These are phyloP conservation scores for Leishmania mexicana DNA, from an alignment of 208 protist genomes.

Conservation along the genomic window DNA sequence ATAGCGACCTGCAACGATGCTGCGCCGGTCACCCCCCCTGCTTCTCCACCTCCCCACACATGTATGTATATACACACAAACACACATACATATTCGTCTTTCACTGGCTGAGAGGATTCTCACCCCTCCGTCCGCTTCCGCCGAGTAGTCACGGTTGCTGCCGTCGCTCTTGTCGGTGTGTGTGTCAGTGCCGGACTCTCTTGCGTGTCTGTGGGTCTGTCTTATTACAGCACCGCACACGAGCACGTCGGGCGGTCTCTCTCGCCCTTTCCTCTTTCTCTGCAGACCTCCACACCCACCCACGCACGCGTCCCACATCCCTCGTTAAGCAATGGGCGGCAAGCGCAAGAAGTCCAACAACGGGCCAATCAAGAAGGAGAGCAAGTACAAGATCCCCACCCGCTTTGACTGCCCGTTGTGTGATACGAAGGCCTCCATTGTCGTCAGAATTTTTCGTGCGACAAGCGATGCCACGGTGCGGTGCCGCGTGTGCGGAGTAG, in stretches of 20 bases:
- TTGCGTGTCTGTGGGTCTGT: neutral
- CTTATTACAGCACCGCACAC: neutral
- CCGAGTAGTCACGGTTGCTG: neutral
- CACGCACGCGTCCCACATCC: neutral
- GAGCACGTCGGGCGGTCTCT: neutral
- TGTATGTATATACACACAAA: neutral
- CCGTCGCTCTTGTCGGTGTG: neutral
- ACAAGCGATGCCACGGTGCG: conserved; percentile 59
- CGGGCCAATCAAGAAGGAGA: conserved; percentile 89
- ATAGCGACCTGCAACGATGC: neutral
- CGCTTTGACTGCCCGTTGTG: conserved; percentile 91
- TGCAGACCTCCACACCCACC: neutral
- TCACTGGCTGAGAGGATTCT: neutral
- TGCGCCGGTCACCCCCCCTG: neutral
- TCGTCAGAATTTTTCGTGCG: conserved; percentile 63
- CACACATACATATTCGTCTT: neutral
- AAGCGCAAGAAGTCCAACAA: conserved; percentile 78
- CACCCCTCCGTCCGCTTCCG: neutral
- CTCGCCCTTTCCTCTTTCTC: neutral
- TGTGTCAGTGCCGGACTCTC: neutral
- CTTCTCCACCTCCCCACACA: neutral
- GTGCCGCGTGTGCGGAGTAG: conserved; percentile 72
- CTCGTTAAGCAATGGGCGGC: conserved; percentile 65
- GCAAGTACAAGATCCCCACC: conserved; percentile 91
- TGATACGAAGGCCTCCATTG: conserved; percentile 82